Evolutionary conservation across 805 yeast genomes (phyloP).

Genomic region (Alloascoidea africana): DNA sequence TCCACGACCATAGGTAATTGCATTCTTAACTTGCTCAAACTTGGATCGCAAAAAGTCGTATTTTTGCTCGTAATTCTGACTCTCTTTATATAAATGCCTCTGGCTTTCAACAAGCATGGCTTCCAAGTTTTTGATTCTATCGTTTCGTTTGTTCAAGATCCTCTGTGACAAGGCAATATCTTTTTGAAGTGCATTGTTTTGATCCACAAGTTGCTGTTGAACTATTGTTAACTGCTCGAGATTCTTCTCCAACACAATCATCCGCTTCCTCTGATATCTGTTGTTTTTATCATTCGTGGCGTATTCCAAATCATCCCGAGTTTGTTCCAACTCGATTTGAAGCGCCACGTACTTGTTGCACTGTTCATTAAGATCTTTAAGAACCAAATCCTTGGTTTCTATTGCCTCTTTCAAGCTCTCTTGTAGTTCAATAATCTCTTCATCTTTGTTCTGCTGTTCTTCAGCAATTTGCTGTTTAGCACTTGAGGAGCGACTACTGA

Average conservation of each 20-base stretch:
- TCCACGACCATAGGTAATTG: no score
- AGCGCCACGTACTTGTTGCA: conserved; percentile 20
- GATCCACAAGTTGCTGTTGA: conserved; percentile 45
- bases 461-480: conserved; percentile 5
- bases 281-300: conserved; percentile 12
- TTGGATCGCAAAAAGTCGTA: conserved; percentile 8
- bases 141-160: conserved; percentile 40
- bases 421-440: conserved; percentile 5
- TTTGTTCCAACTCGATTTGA: conserved; percentile 25
- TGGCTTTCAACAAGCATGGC: conserved; percentile 33
- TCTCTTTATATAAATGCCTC: conserved; percentile 29
- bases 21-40: conserved; percentile 6
- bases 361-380: conserved; percentile 14
- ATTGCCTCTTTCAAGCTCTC: conserved; percentile 7
- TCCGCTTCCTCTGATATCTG: conserved; percentile 25
- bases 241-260: conserved; percentile 40
- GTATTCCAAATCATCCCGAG: conserved; percentile 19
- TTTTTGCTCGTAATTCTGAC: conserved; percentile 27
- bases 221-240: conserved; percentile 41
- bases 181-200: conserved; percentile 38
- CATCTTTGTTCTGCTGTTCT: conserved; percentile 5
- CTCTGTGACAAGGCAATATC: conserved; percentile 40
- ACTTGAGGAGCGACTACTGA: no score
- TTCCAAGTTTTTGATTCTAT: conserved; percentile 40
- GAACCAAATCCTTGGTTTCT: conserved; percentile 7